Base-by-base conservation (phyloP, 192 early-diverging fungal genomes). In the Mortierella alpina region DNA sequence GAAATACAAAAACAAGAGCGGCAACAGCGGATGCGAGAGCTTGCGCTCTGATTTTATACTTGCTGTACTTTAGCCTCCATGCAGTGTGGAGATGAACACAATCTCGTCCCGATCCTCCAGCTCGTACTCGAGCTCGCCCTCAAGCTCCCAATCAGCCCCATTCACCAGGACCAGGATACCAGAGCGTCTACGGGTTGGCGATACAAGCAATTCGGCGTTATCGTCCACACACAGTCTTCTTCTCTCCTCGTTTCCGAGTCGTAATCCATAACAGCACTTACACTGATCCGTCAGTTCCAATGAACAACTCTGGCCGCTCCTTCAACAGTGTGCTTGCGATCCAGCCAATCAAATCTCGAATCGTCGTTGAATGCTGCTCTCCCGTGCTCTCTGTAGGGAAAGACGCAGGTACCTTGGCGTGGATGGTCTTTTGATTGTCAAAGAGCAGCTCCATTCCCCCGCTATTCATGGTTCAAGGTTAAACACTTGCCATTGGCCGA, bases 101-200 rank as follows among this genome's bases (percentile, higher is more conserved):
- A 99, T 92, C 46, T 86, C 84, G 79, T 98, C 97, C 40, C 84
- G 80, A 53, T 94, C 84, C 72, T 95, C 69, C 48, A 99, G 66
- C 64, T 86, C 78, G 71, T 97, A 97, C 56, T 96, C 93, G 45
- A 93, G 77, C 55, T 95, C 93, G 20, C 95, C 96, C 78, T 94
- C 92, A 41, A 99, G 84, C 79, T 99, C 98, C 97, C 97, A 99
- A 74, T 99, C 98, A 4, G 89, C 86, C 48, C 95, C 95, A 71
- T 99, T 99, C 47, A 99, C 91, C 44, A 99, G 86, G 13, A 98
- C 96, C 12, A 99, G 84, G 49, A 98, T 96, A 6, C 98, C 98
- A 1, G 97, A 94, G 7, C 96, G 92, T n/a, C 94, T 96, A 80
- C 59, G 22, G 15, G 15, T 23, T 15, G 55, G 49, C 53, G 54